Evolutionary conservation across 2,329 filamentous ascomycete species (phyloP), one percentile per base, ranked within the genome.

Genomic region (Raffaelea albimanens): DNA sequence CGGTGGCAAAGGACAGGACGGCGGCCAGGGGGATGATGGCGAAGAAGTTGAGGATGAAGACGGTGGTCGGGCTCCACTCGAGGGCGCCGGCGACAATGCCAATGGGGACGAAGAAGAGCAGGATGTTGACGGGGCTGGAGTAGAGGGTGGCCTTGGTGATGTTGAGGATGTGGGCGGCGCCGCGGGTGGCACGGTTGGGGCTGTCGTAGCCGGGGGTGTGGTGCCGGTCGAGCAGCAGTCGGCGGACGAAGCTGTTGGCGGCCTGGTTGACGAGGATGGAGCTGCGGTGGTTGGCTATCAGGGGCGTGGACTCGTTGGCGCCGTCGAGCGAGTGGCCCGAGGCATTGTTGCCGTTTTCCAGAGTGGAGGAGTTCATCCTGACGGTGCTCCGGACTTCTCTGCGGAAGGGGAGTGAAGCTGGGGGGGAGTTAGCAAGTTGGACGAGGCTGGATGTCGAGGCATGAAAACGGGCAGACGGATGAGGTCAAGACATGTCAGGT

Each of bases 21-120:
- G 84, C 86, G 3, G 91, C 91, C 38, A 96, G 73, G 0, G 90
- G 90, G 50, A 96, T 83, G 56, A 96, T 95, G 52, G 85, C 85
- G 56, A 89, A 75, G 68, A 89, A 89, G 68, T 90, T 90, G 62
- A 89, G 75, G 43, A 79, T 70, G 63, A 90, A 90, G 54, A 88
- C 76, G 47, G 76, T 75, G 11, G 80, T 78, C 1, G 85, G 75
- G 58, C 73, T 71, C 80, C 83, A 85, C 42, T 70, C 67, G 50
- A 78, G 57, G 14, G 68, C 65, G 50, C 83, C 85, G 50, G 84
- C 79, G 46, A 81, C 58, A 52, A 90, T 85, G 52, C 85, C 85
- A 39, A 87, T 63, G 10, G 85, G 85, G 9, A 89, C 86, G 58
- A 83, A 81, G 51, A 87, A 70, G 53, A 93, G 80, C 46, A 83